Evolutionary conservation across 305 asterid species (phyloP).

Genomic region (Fraxinus velutina): DNA sequence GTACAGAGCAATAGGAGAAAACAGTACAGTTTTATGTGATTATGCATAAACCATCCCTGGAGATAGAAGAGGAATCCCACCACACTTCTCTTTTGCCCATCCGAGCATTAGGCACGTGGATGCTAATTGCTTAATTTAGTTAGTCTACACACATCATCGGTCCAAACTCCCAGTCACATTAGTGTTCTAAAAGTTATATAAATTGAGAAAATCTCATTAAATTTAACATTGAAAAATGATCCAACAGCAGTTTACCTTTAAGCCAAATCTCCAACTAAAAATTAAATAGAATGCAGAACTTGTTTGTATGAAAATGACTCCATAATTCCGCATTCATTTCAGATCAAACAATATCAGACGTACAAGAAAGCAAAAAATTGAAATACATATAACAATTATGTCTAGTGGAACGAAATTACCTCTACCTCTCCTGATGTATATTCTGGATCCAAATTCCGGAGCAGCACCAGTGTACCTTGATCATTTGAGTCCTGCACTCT

Average conservation of each 20-base stretch:
- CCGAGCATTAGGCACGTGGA: not conserved
- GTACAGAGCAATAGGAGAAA: not conserved
- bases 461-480: slow-evolving; percentile 30
- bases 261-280: not conserved
- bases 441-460: slow-evolving; percentile 42
- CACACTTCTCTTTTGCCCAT: not conserved
- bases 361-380: not conserved
- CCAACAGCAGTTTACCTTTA: not conserved
- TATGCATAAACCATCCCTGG: not conserved
- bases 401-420: slow-evolving; percentile 25
- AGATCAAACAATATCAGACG: not conserved
- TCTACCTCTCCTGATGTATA: slow-evolving; percentile 48
- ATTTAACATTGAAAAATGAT: not conserved
- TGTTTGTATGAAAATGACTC: not conserved
- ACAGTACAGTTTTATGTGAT: not conserved
- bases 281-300: not conserved
- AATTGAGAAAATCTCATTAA: not conserved
- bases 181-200: not conserved
- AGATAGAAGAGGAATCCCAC: not conserved
- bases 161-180: not conserved
- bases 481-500: slow-evolving; percentile 34
- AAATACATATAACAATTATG: not conserved
- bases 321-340: not conserved
- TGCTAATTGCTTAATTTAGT: not conserved
- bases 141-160: not conserved